Base-by-base conservation (phyloP, 257 asterid species). In the Plantago elongata region DNA sequence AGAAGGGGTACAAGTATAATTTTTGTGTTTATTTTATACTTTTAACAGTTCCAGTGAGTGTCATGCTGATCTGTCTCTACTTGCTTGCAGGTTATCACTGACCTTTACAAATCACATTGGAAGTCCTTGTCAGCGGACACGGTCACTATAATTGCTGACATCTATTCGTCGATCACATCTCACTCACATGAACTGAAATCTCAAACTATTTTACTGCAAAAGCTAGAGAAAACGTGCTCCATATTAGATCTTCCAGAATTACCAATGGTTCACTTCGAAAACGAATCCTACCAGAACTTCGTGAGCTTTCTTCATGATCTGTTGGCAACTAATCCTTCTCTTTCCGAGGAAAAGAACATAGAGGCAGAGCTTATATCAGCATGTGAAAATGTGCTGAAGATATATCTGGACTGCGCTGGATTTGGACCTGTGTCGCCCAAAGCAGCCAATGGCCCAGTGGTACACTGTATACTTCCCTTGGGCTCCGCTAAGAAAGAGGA, bases 401-500 rank as follows among this genome's bases (percentile, higher is more conserved):
- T 77, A 69, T 93, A 93, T 81, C 83, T 93, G 57, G 87, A 78
- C 29, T 89, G 96, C 45, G 81, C 95, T 50, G 94, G 88, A 46
- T 70, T 69, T 52, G 83, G 70, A 68, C 15, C 34, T 11, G 59
- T 54, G 14, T 54, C 59, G 34, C 65, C 62, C 64, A 71, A 79
- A 66, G 69, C 61, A 49, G 58, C 11, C 15, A 52, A 60, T 52
- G 71, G 51, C 71, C 83, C 76, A n/a, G 54, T 40, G 56, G 54
- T 62, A 57, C 82, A 77, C 62, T 78, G 87, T 78, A 73, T 72
- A 74, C 88, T 89, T 60, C 97, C 97, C 0, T 68, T 90, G 51
- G 96, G 98, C 62, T 77, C 96, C 3, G 95, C 95, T 64, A 84
- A 83, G 90, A 90, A 85, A 77, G 96, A 87, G 77, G 98, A 90